Percentiles rank a stretch among this genome's conserved stretches.
Conservation (phyloP, 805 yeast species). For the Candida wancherniae region DNA sequence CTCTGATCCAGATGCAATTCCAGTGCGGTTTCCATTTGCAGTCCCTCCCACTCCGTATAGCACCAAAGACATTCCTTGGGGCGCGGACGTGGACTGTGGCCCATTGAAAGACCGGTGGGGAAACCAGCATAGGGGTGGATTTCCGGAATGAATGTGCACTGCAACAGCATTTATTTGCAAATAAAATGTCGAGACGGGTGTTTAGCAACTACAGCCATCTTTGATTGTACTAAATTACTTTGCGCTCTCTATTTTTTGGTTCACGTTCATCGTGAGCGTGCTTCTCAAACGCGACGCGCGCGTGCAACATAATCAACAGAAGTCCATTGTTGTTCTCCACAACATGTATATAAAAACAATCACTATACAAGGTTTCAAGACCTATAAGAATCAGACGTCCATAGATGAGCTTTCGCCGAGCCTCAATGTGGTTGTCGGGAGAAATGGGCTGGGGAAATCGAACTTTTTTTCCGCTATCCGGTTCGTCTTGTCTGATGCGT, state of each 20-base stretch:
- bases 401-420: conserved; percentile 74
- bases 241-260: too few species aligned
- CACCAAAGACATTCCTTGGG: conserved; percentile 48
- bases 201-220: too few species aligned
- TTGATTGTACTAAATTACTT: too few species aligned
- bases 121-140: conserved; percentile 1
- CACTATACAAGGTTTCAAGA: conserved; percentile 86
- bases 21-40: conserved; percentile 50
- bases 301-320: too few species aligned
- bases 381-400: conserved; percentile 78
- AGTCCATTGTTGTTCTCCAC: too few species aligned
- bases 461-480: conserved; percentile 93
- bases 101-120: conserved; percentile 9
- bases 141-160: neutral
- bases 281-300: too few species aligned
- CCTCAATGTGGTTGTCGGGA: conserved; percentile 78
- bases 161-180: neutral
- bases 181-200: too few species aligned
- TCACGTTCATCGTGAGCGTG: too few species aligned
- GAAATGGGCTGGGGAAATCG: conserved; percentile 96
- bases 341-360: conserved; percentile 47
- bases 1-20: conserved; percentile 16
- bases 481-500: conserved; percentile 87
- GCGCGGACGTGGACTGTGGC: conserved; percentile 13
- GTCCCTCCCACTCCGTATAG: conserved; percentile 46